A percentile compares a stretch with the other conserved stretches of the same genome.
phyloP scores from a whole-genome alignment of 2,329 filamentous ascomycete species.

The Penicillium sp. region DNA sequence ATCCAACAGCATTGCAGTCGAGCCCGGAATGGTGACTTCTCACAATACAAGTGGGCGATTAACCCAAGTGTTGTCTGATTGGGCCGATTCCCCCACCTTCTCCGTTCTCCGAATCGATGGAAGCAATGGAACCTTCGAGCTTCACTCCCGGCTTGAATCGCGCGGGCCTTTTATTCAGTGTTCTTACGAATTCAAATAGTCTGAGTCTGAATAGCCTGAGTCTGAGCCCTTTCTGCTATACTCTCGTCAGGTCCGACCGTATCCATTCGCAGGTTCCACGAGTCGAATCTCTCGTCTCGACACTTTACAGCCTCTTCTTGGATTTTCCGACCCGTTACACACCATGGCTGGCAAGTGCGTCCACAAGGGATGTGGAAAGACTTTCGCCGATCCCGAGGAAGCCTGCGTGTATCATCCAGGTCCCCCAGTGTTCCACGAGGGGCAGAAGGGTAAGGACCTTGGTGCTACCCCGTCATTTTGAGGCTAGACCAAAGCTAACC shows the following conservation, averaged over 20 bases:
- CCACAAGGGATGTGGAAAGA: constrained; percentile 92
- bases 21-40: neutral
- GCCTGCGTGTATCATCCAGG: constrained; percentile 90
- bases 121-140: constrained; percentile 45
- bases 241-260: neutral
- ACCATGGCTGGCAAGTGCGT: constrained; percentile 71
- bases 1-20: no score
- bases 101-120: constrained; percentile 7
- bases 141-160: constrained; percentile 36
- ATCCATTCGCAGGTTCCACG: neutral
- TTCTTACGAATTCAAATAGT: neutral
- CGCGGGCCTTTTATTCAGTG: constrained; percentile 21
- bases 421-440: constrained; percentile 93
- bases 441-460: constrained; percentile 80
- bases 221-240: neutral
- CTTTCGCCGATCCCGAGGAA: constrained; percentile 78
- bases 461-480: neutral
- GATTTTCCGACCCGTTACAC: constrained; percentile 7
- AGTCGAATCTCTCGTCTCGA: constrained; percentile 1
- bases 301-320: neutral
- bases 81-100: neutral
- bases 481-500: neutral
- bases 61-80: neutral
- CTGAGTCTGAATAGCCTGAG: no score
- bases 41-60: neutral